A percentile compares a stretch with the other conserved stretches of the same genome.
Evolutionary conservation across 2,329 filamentous ascomycete genomes (phyloP).

Genomic region (Macrophomina tecta): DNA sequence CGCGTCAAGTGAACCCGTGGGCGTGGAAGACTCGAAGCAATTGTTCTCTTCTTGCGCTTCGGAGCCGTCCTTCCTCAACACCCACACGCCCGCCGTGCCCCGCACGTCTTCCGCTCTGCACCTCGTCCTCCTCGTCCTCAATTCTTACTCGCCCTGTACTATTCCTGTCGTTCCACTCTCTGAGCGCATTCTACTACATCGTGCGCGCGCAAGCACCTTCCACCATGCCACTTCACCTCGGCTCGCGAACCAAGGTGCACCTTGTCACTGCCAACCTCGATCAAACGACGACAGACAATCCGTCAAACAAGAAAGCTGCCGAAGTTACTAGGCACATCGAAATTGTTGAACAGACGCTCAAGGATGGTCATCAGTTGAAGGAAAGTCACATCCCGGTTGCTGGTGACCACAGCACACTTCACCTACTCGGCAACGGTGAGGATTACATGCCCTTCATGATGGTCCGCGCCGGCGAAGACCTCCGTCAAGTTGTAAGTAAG

Average conservation of each 20-base stretch:
- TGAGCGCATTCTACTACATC: background rate
- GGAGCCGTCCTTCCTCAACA: background rate
- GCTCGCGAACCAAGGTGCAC: conserved; percentile 36
- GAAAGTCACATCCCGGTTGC: conserved; percentile 38
- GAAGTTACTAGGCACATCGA: conserved; percentile 27
- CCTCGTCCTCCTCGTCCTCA: background rate
- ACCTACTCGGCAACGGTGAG: conserved; percentile 28
- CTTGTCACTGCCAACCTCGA: conserved; percentile 37
- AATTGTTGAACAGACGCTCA: background rate
- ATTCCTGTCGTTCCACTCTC: background rate
- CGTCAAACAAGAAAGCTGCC: conserved; percentile 36
- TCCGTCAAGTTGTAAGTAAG: conserved; percentile 26
- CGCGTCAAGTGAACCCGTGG: too few species aligned
- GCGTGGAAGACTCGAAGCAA: background rate
- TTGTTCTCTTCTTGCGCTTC: background rate
- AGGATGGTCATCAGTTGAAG: conserved; percentile 32
- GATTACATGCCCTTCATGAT: conserved; percentile 41
- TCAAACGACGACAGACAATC: conserved; percentile 36
- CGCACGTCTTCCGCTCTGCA: conserved; percentile 22
- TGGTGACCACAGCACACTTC: conserved; percentile 38
- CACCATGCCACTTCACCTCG: conserved; percentile 42
- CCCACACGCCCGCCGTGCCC: background rate
- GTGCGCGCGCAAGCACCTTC: too few species aligned
- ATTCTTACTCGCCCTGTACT: background rate
- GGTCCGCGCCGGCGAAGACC: conserved; percentile 33